Base-by-base conservation (phyloP, 1,284 basidiomycete species). In the Ceratobasidium sp. region DNA sequence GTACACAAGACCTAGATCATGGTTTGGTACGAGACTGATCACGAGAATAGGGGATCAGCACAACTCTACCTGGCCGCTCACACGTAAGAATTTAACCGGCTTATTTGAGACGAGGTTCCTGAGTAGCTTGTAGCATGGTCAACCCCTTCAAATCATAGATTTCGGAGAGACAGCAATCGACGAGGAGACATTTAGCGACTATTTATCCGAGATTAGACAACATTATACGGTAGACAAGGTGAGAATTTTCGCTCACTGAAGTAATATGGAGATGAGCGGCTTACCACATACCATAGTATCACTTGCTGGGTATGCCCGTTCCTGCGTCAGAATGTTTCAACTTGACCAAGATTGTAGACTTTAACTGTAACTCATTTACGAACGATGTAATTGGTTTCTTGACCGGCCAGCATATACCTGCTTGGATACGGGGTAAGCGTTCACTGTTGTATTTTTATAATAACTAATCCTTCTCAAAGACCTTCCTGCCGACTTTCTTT, bases 331-430 rank as follows among this genome's bases (percentile, higher is more conserved):
- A 28, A 33, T 23, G 38, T 23, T 48, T 26, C 50, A 26, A 80
- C 50, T 77, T 38, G 42, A 78, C 28, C 78, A 44, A 28, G 17
- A 42, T 15, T 46, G 0, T 78, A 94, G 93, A 95, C 65, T 94
- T 94, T 80, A 95, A 95, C 81, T 97, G 95, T 84, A 97, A 97
- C 83, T 93, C 94, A 1, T 98, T 98, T 81, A 96, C 95, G 0
- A 94, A 94, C 78, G 96, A 97, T 80, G 91, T 91, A 71, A 85
- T 95, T 46, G 95, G 93, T 1, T 96, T 97, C 83, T 85, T 97
- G 68, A 96, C 94, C 0, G 94, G 95, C 26, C 87, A 87, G 2
- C 90, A 90, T 28, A 94, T 96, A 79, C 95, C 96, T 3, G 81
- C 87, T 0, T 95, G 91, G 86, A 94, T 97, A 79, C 93, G 89